Conservation (phyloP, 495 filamentous ascomycete species). For the Neohortaea acidophila region DNA sequence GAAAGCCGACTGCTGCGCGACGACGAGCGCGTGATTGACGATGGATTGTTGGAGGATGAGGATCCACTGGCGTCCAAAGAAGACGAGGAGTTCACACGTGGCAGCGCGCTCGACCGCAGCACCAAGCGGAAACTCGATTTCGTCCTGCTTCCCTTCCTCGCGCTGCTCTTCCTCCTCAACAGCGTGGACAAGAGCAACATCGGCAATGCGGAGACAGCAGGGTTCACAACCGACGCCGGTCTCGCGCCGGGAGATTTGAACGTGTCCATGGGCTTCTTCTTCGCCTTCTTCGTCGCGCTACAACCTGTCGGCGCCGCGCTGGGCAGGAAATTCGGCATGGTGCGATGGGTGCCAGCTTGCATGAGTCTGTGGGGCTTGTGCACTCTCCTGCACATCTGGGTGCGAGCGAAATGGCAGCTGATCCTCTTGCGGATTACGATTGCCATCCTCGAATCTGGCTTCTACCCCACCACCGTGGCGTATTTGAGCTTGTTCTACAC, state of each 20-base stretch:
- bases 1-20: too few species aligned
- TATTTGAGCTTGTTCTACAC: constrained; percentile 42
- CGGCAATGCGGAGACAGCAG: constrained; percentile 37
- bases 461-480: constrained; percentile 38
- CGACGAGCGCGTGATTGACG: too few species aligned
- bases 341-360: constrained; percentile 37
- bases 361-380: constrained; percentile 42
- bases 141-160: constrained; percentile 37
- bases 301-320: constrained; percentile 41
- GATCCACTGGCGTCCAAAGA: too few species aligned
- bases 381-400: constrained; percentile 33
- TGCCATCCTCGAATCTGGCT: constrained; percentile 34
- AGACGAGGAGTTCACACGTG: too few species aligned
- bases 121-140: constrained; percentile 31
- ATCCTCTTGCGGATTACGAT: constrained; percentile 31
- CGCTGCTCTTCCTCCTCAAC: constrained; percentile 38
- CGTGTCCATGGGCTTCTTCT: constrained; percentile 39
- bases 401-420: constrained; percentile 26
- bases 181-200: constrained; percentile 38
- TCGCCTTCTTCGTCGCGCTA: constrained; percentile 39
- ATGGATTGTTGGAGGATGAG: too few species aligned
- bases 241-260: constrained; percentile 36
- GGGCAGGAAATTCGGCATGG: constrained; percentile 37
- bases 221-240: constrained; percentile 36
- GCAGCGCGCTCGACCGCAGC: constrained; percentile 3